Evolutionary conservation across 2,329 filamentous ascomycete species (phyloP), one percentile per base, ranked within the genome.

Genomic region (Penicillium sp.): DNA sequence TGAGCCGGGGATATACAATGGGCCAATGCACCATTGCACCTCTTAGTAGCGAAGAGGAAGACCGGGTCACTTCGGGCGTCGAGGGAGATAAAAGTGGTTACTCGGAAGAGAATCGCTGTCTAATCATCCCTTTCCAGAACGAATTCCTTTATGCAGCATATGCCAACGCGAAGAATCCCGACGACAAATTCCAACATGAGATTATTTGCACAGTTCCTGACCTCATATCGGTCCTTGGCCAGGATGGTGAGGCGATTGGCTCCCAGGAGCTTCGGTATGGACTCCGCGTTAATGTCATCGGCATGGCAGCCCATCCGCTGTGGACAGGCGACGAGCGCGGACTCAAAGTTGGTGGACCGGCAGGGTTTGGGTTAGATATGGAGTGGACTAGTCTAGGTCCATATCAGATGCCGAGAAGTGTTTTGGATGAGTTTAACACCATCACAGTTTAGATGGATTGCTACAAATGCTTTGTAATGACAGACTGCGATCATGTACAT

Each of bases 251-350:
- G 42, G 79, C 78, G 0, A 70, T 82, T 4, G 79, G 79, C 0
- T 78, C 79, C 0, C 75, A 77, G 12, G 79, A 82, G 20, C 65
- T 80, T 24, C 71, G 79, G 8, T 83, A 82, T 47, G 80, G 80
- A 0, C 56, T 82, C 2, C 68, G 74, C 3, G 80, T 82, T 0
- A 76, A 65, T 26, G 79, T 83, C 0, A 76, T 83, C 51, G 80
- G 72, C 0, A 66, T 83, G 26, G 70, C 78, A 2, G 75, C 78
- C 1, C 78, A 80, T 51, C 78, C 79, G 0, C 57, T 80, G 9
- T 83, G 80, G 80, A 79, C 61, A 51, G 66, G 62, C 46, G 66
- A 65, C 21, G 59, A 67, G 33, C 59, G 63, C 44, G 75, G 72
- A 0, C 49, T 78, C 41, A 61, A 65, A 23, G 65, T 75, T 52